These are phyloP conservation scores for Auricularia auricula-judae DNA, from an alignment of 768 basidiomycete genomes.

Conservation along the genomic window DNA sequence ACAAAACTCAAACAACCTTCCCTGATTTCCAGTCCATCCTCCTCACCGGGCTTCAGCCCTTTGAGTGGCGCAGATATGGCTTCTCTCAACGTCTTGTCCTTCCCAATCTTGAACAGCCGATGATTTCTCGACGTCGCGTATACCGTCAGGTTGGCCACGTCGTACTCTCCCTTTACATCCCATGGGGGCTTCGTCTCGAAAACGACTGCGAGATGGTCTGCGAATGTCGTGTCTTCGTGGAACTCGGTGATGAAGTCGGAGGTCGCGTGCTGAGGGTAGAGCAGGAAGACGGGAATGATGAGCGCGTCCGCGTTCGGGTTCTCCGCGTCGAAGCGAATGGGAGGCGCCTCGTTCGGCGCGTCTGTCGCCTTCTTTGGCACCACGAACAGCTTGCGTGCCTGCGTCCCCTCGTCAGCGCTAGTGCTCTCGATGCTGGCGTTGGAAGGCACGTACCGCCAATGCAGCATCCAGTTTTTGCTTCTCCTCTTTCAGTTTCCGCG, in stretches of 20 bases:
- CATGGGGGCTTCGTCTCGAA: slow-evolving; percentile 59
- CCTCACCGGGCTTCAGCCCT: slow-evolving; percentile 43
- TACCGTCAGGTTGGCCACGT: slow-evolving; percentile 50
- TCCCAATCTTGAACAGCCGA: slow-evolving; percentile 81
- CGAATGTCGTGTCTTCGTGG: slow-evolving; percentile 74
- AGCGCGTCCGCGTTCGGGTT: slow-evolving; percentile 50
- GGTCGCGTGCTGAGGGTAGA: slow-evolving; percentile 83
- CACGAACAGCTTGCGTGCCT: slow-evolving; percentile 67
- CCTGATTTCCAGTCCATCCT: slow-evolving; percentile 76
- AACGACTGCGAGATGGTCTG: slow-evolving; percentile 66
- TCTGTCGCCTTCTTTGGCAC: slow-evolving; percentile 39
- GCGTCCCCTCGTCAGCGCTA: slow-evolving; percentile 4
- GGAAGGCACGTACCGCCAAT: slow-evolving; percentile 41
- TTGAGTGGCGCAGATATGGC: slow-evolving; percentile 50
- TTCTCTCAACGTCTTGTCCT: slow-evolving; percentile 76
- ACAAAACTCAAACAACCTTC: slow-evolving; percentile 75
- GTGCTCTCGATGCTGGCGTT: neutral
- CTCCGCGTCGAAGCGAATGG: slow-evolving; percentile 46
- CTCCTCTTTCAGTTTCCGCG: slow-evolving; percentile 39
- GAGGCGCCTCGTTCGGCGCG: slow-evolving; percentile 49
- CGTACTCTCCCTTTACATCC: slow-evolving; percentile 66
- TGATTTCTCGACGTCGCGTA: slow-evolving; percentile 74
- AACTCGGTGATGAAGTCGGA: slow-evolving; percentile 86
- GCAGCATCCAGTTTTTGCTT: slow-evolving; percentile 45
- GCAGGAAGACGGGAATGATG: slow-evolving; percentile 80